Evolutionary conservation across 768 basidiomycete genomes (phyloP).

Genomic region (Sporobolomyces phaffii): DNA sequence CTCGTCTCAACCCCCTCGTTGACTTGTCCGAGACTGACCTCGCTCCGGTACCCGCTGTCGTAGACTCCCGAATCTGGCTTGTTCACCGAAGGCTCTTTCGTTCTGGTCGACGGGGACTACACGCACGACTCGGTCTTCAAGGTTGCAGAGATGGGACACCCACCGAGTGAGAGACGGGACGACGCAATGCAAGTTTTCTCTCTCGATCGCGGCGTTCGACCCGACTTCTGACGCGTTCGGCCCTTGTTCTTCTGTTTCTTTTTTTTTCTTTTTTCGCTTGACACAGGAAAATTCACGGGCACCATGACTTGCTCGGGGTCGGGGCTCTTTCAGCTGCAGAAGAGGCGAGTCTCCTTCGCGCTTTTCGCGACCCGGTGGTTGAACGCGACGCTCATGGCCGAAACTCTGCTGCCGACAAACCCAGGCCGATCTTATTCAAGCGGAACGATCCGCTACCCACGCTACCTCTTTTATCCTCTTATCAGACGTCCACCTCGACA

Average conservation of each 20-base stretch:
- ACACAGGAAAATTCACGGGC: slow-evolving; percentile 79
- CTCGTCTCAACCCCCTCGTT: neutral
- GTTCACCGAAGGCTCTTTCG: slow-evolving; percentile 93
- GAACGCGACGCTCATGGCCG: too few relatives aligned
- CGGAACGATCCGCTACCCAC: slow-evolving; percentile 37
- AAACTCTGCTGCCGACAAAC: neutral
- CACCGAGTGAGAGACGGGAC: slow-evolving; percentile 85
- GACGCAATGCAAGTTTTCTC: slow-evolving; percentile 60
- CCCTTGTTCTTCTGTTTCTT: too few relatives aligned
- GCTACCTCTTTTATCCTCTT: slow-evolving; percentile 65
- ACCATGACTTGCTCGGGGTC: slow-evolving; percentile 93
- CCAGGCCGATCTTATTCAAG: slow-evolving; percentile 29
- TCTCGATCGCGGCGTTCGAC: neutral
- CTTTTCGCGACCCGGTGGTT: too few relatives aligned
- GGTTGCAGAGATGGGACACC: slow-evolving; percentile 92
- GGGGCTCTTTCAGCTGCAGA: slow-evolving; percentile 83
- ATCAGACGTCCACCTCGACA: slow-evolving; percentile 93
- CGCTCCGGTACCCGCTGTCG: neutral
- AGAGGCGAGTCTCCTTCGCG: slow-evolving; percentile 56
- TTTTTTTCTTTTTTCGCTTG: neutral
- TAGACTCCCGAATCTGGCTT: slow-evolving; percentile 90
- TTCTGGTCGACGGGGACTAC: slow-evolving; percentile 91
- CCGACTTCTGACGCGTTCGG: too few relatives aligned
- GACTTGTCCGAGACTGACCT: too few relatives aligned
- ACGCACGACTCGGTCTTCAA: slow-evolving; percentile 81